Conservation (phyloP, 1,284 basidiomycete genomes). For the Rhodotorula sp. region DNA sequence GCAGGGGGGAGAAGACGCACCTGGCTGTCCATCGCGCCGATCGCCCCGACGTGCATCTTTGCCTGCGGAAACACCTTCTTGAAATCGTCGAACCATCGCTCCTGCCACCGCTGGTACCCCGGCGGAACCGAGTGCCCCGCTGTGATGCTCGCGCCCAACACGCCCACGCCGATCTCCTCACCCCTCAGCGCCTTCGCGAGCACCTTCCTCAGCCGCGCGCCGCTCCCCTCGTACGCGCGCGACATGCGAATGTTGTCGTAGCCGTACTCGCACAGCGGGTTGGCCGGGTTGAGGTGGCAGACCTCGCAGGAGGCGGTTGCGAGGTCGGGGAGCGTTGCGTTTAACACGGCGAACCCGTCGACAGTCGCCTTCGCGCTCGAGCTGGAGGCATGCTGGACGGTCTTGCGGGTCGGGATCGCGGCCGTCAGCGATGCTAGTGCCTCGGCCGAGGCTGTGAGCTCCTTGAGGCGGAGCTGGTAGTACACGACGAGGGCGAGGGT, state of each 20-base stretch:
- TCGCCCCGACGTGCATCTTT: constrained; percentile 29
- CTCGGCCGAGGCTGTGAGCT: neutral
- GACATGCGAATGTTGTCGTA: constrained; percentile 34
- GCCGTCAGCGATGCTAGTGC: neutral
- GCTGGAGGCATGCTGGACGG: neutral
- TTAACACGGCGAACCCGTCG: neutral
- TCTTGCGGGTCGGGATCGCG: neutral
- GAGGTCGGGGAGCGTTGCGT: neutral
- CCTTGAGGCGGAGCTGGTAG: neutral
- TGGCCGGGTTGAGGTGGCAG: constrained; percentile 17
- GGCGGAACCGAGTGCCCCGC: constrained; percentile 17
- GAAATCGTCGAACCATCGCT: constrained; percentile 19
- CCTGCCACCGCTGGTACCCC: constrained; percentile 17
- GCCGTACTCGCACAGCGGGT: constrained; percentile 41
- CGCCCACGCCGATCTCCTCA: constrained; percentile 34
- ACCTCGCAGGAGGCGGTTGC: constrained; percentile 30
- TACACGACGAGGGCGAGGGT: neutral
- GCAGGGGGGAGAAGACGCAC: neutral
- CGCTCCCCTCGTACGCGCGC: constrained; percentile 40
- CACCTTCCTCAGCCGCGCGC: constrained; percentile 31
- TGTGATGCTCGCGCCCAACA: constrained; percentile 42
- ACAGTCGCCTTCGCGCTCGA: neutral
- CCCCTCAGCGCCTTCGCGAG: constrained; percentile 37
- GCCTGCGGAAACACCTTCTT: constrained; percentile 21
- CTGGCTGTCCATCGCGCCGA: constrained; percentile 17